Evolutionary conservation across 148 eudicot species (phyloP), one percentile per base, ranked within the genome.

Genomic region (Suaeda aralocaspica): DNA sequence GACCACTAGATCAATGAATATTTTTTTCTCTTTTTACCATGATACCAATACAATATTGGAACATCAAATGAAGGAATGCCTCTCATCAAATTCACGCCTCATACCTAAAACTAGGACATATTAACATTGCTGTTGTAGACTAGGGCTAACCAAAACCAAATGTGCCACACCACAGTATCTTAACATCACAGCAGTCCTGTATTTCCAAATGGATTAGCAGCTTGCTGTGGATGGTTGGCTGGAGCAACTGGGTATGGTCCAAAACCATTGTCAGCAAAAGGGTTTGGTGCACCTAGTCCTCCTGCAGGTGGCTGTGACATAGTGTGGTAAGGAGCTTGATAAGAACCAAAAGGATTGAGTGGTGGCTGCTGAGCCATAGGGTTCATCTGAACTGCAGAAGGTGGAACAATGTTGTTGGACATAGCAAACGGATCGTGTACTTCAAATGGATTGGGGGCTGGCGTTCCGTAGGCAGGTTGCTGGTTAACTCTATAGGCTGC

Each of bases 381-480:
- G 56, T 82, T 77, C 96, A 91, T 89, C 74, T 88, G 96, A 72
- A 87, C 97, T 15, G 89, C 66, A 24, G 85, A 50, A 36, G 92
- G 84, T 64, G 88, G 75, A 49, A 94, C 79, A 16, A 85, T 53
- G 49, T 64, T 79, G 70, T 79, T 86, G 1, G 97, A 84, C 77
- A 89, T 64, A 26, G 90, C 79, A 81, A 95, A 95, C 25, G 99
- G 97, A 65, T 95, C 97, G 0, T 83, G 74, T 1, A 70, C 88
- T 83, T 86, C 98, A 72, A 92, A 92, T 41, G 98, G 98, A 46
- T 92, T 92, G 26, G 87, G 96, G 19, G 91, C 97, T 50, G 91
- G 93, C 18, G 84, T 52, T 69, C 92, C 97, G 72, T 91, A 91
- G 5, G 73, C 79, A 5, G 97, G 86, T 70, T 87, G 97, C 82